Evolutionary conservation across 768 basidiomycete species (phyloP), one percentile per base, ranked within the genome.

Genomic region (Rossbeevera mucosa): DNA sequence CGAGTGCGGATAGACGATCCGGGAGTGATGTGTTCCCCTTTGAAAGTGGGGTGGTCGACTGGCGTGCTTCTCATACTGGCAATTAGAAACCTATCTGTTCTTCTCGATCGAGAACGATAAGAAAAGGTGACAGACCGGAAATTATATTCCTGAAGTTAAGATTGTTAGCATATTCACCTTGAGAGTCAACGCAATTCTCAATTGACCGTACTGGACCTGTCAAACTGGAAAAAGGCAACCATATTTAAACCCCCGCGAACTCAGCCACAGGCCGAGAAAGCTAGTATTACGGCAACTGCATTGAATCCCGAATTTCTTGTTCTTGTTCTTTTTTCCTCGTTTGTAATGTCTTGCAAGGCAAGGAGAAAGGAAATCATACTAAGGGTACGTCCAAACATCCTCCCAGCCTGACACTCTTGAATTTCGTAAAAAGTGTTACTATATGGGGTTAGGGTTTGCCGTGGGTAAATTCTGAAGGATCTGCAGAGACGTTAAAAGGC

Each of bases 1-100:
- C 76, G 7, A 89, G 72, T 8, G 80, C 77, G 14, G 84, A 88
- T 3, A 88, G 72, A 55, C 85, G 83, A 66, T 88, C 85, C 45
- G 85, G 86, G 20, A 88, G 72, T 9, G 87, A 73, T 13, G 83
- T 85, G 54, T 81, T 86, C 25, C 85, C 82, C 85, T 87, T 64
- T 33, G 1, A 43, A 18, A 43, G 29, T 48, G 40, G 12, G 14
- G 3, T 36, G 24, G 40, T 40, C 31, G 28, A 38, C 12, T 36
- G 36, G 29, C 9, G 26, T 20, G 6, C 44, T 20, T 43, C 38
- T 2, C n/a, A 18, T 18, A 66, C 55, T 22, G 38, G 51, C 33
- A 46, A 52, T 11, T 33, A 29, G 16, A 45, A 38, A 67, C 72
- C 56, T 62, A 83, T 81, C 75, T 83, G 83, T 58, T 80, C 80